Evolutionary conservation across 768 basidiomycete genomes (phyloP), one percentile per base, ranked within the genome.

Genomic region (Xerocomus brunneocitrinus): DNA sequence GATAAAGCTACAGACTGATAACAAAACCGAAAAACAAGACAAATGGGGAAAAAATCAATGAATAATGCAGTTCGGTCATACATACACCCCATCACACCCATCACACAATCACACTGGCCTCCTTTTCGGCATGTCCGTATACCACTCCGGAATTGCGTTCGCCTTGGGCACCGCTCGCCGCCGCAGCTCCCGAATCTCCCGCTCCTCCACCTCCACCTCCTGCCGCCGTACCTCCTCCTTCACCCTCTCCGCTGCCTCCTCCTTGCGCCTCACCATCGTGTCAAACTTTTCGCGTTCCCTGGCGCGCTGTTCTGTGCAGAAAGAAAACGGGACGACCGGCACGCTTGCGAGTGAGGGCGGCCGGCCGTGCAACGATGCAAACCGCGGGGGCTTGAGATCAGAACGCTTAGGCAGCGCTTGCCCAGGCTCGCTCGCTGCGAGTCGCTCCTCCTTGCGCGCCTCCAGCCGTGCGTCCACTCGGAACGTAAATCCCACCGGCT

Each of bases 91-190:
- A 40, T 55, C 63, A 38, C 38, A n/a, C 19, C 10, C 16, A 10
- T 62, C 60, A 54, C 54, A 56, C 50, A 50, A 38, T 51, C 54
- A 56, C 47, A 2, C 70, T 67, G 27, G 27, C 62, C 66, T 69
- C 69, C 73, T 80, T 78, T 77, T 87, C 60, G 85, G 85, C 65
- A 79, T 81, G 40, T 78, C 77, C 58, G 79, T 82, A 61, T 90
- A 90, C 88, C 88, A 90, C 58, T 82, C 84, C 10, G 88, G 88
- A 25, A 90, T 76, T 60, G 80, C 80, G 64, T 89, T 76, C 43
- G 88, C 88, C 67, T 75, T 81, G 24, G 85, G 84, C 43, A 90
- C 71, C 16, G 84, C 78, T 58, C 73, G 76, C 73, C 75, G 79
- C 65, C 88, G 72, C 62, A 86, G 55, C 71, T 83, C 85, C 64